Evolutionary conservation across 306 rosid species (phyloP).

Genomic region (Crotalaria pallida): DNA sequence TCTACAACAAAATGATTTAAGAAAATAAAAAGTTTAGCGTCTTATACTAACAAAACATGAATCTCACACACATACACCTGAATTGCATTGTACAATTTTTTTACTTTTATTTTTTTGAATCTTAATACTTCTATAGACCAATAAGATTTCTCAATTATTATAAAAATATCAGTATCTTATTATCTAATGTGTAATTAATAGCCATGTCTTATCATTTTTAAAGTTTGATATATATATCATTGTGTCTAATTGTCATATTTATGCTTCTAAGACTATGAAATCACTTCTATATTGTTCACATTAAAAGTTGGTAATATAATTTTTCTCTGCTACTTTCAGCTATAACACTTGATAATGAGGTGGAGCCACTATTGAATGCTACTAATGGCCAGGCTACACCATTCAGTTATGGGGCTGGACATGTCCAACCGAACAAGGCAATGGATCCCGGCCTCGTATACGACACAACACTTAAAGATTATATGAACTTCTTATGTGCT

Average conservation of each 20-base stretch:
- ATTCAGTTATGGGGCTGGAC: slow-evolving; percentile 87
- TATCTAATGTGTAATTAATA: not conserved
- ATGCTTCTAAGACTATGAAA: not conserved
- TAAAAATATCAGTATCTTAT: too few species aligned
- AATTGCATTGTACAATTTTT: not conserved
- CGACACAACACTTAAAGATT: slow-evolving; percentile 52
- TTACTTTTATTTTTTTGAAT: not conserved
- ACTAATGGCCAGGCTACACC: slow-evolving; percentile 51
- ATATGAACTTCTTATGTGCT: slow-evolving; percentile 62
- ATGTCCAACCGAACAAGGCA: slow-evolving; percentile 63
- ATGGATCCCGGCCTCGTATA: slow-evolving; percentile 89
- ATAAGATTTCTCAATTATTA: not conserved
- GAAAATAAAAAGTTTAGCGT: not conserved
- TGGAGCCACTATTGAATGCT: slow-evolving; percentile 55
- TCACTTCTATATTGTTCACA: not conserved
- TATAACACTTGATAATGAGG: slow-evolving; percentile 41
- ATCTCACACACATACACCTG: not conserved
- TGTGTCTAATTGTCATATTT: too few species aligned
- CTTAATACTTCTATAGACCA: not conserved
- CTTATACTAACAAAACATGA: not conserved
- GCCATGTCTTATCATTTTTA: too few species aligned
- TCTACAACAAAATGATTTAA: not conserved
- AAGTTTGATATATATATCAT: too few species aligned
- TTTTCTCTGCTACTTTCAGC: slow-evolving; percentile 42
- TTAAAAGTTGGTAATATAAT: not conserved